Evolutionary conservation across 2,329 filamentous ascomycete species (phyloP), one percentile per base, ranked within the genome.

Genomic region (Nigrograna mackinnonii): DNA sequence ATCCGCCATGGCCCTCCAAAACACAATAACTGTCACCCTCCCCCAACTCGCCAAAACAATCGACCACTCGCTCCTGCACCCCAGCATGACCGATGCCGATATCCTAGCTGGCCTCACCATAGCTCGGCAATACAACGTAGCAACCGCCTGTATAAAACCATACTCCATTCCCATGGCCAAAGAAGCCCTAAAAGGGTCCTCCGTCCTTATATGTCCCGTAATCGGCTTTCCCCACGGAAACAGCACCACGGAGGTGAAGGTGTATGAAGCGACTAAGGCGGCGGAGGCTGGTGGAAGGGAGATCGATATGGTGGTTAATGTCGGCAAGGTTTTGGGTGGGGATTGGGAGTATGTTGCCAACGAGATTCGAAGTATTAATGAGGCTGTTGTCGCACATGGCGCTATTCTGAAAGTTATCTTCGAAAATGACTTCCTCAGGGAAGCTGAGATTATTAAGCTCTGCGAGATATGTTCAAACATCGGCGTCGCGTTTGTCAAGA

Each of bases 151-250:
- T 57, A 59, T 84, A 18, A 84, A 84, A 49, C 79, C 81, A 0
- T 84, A 82, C 60, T 56, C 62, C 7, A 75, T 83, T 3, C 68
- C 77, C 0, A 58, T 75, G 5, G 80, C 79, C 4, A 68, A 66
- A 17, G 48, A 71, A 22, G 62, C 71, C 2, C 76, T 85, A 0
- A 66, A 69, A 14, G 78, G 72, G 5, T 70, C 69, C 2, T 65
- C 64, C 33, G 81, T 84, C 4, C 52, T 68, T 2, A 58, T 84
- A 21, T 84, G 80, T 51, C 70, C 80, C 1, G 82, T 84, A 22
- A 75, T 84, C 47, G 80, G 80, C 19, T 85, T 85, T 50, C 82
- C 82, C 0, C 77, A 82, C 52, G 80, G 82, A 2, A 82, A 77
- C 59, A 77, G 72, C 50, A 81, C 76, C 1, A 77, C 75, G 0